Evolutionary conservation across 1,284 basidiomycete species (phyloP).

Genomic region (Sanguinoderma infundibulare): DNA sequence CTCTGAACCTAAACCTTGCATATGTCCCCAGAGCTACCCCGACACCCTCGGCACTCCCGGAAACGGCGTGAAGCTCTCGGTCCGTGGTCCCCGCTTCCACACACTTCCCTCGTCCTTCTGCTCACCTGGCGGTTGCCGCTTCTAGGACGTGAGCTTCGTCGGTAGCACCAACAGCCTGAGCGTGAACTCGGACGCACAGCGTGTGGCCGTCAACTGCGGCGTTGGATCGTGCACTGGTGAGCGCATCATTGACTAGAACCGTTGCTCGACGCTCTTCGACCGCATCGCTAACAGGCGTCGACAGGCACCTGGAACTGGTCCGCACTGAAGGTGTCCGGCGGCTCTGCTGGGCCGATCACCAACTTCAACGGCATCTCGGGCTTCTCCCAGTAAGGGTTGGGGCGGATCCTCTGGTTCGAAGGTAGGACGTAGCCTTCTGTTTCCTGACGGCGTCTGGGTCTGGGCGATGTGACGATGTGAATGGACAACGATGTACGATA

Average conservation of each 20-base stretch:
- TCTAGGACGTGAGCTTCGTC: conserved; percentile 37
- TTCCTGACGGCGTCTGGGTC: too few relatives aligned
- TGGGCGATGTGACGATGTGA: too few relatives aligned
- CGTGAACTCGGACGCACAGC: conserved; percentile 33
- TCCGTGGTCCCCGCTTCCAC: conserved; percentile 12
- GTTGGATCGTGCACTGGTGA: conserved; percentile 36
- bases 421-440: too few relatives aligned
- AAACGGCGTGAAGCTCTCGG: conserved; percentile 36
- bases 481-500: neutral
- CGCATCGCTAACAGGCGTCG: neutral
- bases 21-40: conserved; percentile 38
- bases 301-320: conserved; percentile 59
- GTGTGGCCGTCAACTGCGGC: conserved; percentile 40
- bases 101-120: neutral
- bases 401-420: too few relatives aligned
- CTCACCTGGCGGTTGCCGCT: neutral
- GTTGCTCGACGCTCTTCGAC: too few relatives aligned
- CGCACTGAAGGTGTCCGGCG: conserved; percentile 49
- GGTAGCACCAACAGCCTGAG: conserved; percentile 31
- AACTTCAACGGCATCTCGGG: conserved; percentile 42
- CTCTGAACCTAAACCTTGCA: neutral
- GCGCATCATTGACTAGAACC: neutral
- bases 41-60: conserved; percentile 42
- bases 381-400: conserved; percentile 37
- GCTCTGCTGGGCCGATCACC: conserved; percentile 41